Evolutionary conservation across 495 filamentous ascomycete genomes (phyloP).

Genomic region (Acidomyces sp.): DNA sequence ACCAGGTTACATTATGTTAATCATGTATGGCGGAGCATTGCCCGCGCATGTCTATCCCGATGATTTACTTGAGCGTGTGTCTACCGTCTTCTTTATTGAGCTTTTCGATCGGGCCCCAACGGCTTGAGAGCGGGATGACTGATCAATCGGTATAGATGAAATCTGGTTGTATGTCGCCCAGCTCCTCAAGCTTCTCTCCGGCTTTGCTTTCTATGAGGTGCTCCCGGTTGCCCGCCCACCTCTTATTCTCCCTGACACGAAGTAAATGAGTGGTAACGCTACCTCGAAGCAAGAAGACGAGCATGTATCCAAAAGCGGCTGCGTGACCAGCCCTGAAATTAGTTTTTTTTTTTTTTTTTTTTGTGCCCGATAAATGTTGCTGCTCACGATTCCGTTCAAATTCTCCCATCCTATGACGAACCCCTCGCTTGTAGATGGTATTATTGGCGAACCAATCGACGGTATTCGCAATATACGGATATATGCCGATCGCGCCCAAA

Average conservation of each 20-base stretch:
- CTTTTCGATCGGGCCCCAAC: too few species aligned
- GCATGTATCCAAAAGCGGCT: constrained; percentile 47
- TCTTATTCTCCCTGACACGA: constrained; percentile 53
- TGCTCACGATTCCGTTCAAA: constrained; percentile 43
- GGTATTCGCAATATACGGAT: constrained; percentile 83
- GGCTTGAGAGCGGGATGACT: too few species aligned
- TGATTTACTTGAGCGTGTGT: too few species aligned
- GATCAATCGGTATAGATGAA: constrained; percentile 10
- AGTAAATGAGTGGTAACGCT: constrained; percentile 51
- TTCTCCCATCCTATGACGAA: constrained; percentile 12
- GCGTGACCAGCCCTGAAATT: constrained; percentile 40
- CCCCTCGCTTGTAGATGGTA: constrained; percentile 74
- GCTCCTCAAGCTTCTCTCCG: constrained; percentile 42
- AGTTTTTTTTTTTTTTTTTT: constrained; percentile 43
- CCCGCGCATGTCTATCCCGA: too few species aligned
- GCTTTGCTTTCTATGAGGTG: constrained; percentile 47
- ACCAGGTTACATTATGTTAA: too few species aligned
- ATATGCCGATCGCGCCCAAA: constrained; percentile 79
- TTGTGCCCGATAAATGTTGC: constrained; percentile 47
- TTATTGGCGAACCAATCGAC: constrained; percentile 87
- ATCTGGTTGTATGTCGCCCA: constrained; percentile 48
- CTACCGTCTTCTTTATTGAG: too few species aligned
- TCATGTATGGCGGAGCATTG: too few species aligned
- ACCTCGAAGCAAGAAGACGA: constrained; percentile 46
- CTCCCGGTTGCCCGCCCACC: constrained; percentile 54